These are phyloP conservation scores for Curvularia sp. DNA, from an alignment of 2,329 filamentous ascomycete species.

Conservation along the genomic window DNA sequence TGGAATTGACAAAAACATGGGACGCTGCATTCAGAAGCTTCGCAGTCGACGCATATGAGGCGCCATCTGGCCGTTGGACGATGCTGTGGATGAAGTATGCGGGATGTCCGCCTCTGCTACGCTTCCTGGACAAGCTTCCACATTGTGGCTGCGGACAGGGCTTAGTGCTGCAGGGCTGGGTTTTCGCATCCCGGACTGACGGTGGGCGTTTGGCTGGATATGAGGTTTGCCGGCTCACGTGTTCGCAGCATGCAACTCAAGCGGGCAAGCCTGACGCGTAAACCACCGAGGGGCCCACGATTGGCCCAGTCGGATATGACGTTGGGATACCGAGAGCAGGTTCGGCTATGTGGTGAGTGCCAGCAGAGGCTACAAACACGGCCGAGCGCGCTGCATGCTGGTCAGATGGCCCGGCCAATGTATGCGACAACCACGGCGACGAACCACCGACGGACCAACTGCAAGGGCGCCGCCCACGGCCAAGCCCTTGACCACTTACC, in stretches of 20 bases:
- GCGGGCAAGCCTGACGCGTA: slow-evolving; percentile 14
- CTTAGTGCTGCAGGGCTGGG: slow-evolving; percentile 19
- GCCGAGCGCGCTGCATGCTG: slow-evolving; percentile 4
- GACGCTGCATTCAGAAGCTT: slow-evolving; percentile 4
- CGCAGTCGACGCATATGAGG: slow-evolving; percentile 10
- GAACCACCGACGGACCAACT: slow-evolving; percentile 1
- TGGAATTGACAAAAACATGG: slow-evolving; percentile 1
- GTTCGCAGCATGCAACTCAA: slow-evolving; percentile 31
- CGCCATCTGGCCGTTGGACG: slow-evolving; percentile 12
- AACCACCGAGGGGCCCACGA: slow-evolving; percentile 2
- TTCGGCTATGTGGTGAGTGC: background rate
- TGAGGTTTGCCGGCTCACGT: slow-evolving; percentile 25
- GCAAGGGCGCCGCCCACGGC: slow-evolving; percentile 8
- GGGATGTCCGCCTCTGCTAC: slow-evolving; percentile 13
- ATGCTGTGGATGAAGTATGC: slow-evolving; percentile 20
- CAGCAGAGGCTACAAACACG: slow-evolving; percentile 1
- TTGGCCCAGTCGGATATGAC: slow-evolving; percentile 13
- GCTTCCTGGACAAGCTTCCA: slow-evolving; percentile 17
- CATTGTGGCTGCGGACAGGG: slow-evolving; percentile 19
- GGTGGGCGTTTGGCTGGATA: slow-evolving; percentile 18
- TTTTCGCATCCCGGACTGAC: slow-evolving; percentile 19
- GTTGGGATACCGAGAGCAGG: background rate
- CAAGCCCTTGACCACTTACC: slow-evolving; percentile 10
- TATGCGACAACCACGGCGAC: background rate
- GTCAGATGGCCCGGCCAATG: slow-evolving; percentile 12